phyloP scores from a whole-genome alignment of 176 grass and related monocot genomes.

The Alloteropsis semialata region DNA sequence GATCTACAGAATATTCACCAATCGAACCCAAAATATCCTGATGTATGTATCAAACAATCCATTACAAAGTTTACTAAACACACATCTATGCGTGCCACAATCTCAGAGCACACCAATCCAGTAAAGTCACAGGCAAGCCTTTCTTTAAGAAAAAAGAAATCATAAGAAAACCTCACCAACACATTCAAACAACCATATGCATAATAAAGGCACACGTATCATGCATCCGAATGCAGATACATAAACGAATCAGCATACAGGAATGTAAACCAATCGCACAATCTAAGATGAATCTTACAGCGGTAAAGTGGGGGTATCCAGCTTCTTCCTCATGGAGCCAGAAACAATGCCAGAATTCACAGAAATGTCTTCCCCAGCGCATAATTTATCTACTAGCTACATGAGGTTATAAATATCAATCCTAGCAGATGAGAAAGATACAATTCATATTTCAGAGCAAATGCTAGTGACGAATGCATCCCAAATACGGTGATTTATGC shows the following conservation, averaged over 20 bases:
- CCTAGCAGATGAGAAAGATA: not conserved
- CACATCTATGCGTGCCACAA: not conserved
- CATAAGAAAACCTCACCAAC: not conserved
- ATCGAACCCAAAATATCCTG: not conserved
- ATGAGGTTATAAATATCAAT: constrained; percentile 6
- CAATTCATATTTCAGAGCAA: constrained; percentile 14
- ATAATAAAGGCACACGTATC: not conserved
- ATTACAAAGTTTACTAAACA: not conserved
- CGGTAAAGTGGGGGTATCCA: constrained; percentile 89
- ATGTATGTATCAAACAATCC: not conserved
- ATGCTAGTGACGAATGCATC: not conserved
- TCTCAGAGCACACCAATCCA: not conserved
- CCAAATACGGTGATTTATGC: not conserved
- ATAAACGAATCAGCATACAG: not conserved
- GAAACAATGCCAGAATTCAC: not conserved
- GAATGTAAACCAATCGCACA: not conserved
- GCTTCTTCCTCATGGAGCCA: constrained; percentile 84
- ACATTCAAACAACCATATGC: not conserved
- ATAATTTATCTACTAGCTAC: not conserved
- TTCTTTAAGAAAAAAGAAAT: not conserved
- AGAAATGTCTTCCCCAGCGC: not conserved
- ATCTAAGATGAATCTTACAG: constrained; percentile 29
- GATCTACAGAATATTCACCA: not conserved
- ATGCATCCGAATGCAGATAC: not conserved
- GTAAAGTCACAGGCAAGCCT: not conserved